Percentiles rank a stretch among this genome's conserved stretches.
Conservation (phyloP, 495 filamentous ascomycete species). For the Cercophora sp. region DNA sequence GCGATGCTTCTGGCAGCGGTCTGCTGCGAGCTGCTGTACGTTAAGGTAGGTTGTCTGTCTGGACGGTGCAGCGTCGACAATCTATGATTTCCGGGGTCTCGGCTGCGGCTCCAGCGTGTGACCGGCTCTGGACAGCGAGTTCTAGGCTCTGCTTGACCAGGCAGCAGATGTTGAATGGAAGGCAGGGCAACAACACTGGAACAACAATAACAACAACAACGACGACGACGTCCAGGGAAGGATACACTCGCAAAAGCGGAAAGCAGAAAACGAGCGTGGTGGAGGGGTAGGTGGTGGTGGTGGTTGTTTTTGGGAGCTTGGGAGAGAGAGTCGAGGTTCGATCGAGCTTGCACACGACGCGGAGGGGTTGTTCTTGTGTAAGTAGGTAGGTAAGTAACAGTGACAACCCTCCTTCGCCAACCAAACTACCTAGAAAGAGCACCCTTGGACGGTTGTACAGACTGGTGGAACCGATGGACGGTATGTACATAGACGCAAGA, state of each 20-base stretch:
- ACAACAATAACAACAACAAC: neutral
- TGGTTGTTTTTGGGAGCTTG: neutral
- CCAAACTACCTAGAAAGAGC: too few species aligned
- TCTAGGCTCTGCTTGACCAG: too few species aligned
- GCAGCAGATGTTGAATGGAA: too few species aligned
- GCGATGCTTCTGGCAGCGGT: neutral
- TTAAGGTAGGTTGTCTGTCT: neutral
- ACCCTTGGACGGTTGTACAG: neutral
- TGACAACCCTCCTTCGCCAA: too few species aligned
- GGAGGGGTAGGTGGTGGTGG: neutral
- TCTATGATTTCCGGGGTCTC: too few species aligned
- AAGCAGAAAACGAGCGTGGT: conserved; percentile 17
- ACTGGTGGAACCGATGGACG: neutral
- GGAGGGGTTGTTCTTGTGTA: too few species aligned
- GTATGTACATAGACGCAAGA: too few species aligned
- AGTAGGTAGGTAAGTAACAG: too few species aligned
- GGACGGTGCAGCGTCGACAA: too few species aligned
- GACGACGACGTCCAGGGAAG: neutral
- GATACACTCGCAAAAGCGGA: neutral
- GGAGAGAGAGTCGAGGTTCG: neutral
- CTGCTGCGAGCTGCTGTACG: conserved; percentile 1
- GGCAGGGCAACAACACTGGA: too few species aligned
- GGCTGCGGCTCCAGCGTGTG: too few species aligned
- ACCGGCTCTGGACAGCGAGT: too few species aligned
- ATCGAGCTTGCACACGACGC: neutral